Evolutionary conservation across 2,329 filamentous ascomycete genomes (phyloP), one percentile per base, ranked within the genome.

Genomic region (Samsoniella hepiali): DNA sequence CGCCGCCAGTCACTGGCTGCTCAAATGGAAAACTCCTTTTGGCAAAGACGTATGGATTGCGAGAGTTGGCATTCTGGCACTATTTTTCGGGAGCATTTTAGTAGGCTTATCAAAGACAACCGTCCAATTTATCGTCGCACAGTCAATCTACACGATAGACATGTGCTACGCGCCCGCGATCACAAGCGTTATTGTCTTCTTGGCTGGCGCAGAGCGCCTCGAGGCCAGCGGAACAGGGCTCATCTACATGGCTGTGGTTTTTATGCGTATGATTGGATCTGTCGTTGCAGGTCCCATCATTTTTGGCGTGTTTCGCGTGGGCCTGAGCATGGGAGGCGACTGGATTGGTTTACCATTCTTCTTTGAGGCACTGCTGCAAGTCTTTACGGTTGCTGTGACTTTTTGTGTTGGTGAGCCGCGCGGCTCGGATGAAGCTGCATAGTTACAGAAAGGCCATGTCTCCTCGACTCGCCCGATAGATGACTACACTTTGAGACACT

Each of bases 21-120:
- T 59, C 8, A 64, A 55, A n/a, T 50, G 36, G 2, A 38, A 34
- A 8, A 31, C 62, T 7, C 40, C 55, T n/a, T 56, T 64, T 47
- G 42, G 62, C 32, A 64, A 64, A 11, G 62, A 64, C 22, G 27
- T 64, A 27, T 22, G 51, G 29, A 45, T 64, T n/a, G 55, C 62
- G 9, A 47, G 56, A 1, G 55, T 40, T 13, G 57, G 62, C 9
- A 58, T 64, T 5, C 47, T 64, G 6, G 54, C 49, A 13, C 55
- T 64, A 10, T 38, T 50, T 6, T 8, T 59, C 13, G 62, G 62
- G 2, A 64, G 62, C 17, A 36, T 64, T 22, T 32, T 50, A 1
- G 58, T 55, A 15, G 62, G 62, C 7, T 32, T 64, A 10, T 47
- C 55, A 1, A 31, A 36, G 22, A 64, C 62, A 5, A 54, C 50